Evolutionary conservation across 257 asterid genomes (phyloP), one percentile per base, ranked within the genome.

Genomic region (Solanum lycopersicoides): DNA sequence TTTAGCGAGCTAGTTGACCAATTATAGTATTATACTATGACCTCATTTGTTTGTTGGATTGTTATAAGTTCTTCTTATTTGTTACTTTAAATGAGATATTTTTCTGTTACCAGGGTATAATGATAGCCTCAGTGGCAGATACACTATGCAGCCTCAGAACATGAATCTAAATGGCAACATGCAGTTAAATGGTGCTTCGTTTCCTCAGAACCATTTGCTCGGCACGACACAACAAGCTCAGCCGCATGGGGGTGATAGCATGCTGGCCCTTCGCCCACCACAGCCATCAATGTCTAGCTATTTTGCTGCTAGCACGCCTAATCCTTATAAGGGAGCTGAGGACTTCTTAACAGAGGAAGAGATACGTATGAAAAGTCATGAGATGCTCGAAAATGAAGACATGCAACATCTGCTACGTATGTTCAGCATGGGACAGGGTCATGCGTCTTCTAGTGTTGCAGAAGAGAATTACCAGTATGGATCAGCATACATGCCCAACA

Each of bases 351-450:
- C 93, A 7, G 99, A 94, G 90, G 98, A 96, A 63, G 98, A 96
- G 60, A 94, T 96, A 83, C 98, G 99, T 28, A 83, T 92, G 53
- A 93, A 98, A 91, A 96, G 98, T 89, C 96, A 95, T 13, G 98
- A 96, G 92, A 95, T 96, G 97, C 98, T 96, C 87, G 98, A 93
- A 91, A 92, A 90, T 75, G 99, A 95, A 12, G 99, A 95, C 91
- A 96, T 96, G 99, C 98, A 95, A 90, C 93, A 95, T 91, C 90
- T 96, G 50, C 99, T 96, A 74, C 95, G 94, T n/a, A 79, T 93
- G 63, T 93, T 93, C 87, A 95, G 91, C 63, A 93, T 93, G 98
- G 93, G 94, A 80, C 94, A 93, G 47, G 91, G 92, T 18, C 92
- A 91, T 5, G 85, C 93, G 68, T 88, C 95, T 37, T 87, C 90